Evolutionary conservation across 192 early-diverging fungal genomes (phyloP).

Genomic region (Coemansia sp.): DNA sequence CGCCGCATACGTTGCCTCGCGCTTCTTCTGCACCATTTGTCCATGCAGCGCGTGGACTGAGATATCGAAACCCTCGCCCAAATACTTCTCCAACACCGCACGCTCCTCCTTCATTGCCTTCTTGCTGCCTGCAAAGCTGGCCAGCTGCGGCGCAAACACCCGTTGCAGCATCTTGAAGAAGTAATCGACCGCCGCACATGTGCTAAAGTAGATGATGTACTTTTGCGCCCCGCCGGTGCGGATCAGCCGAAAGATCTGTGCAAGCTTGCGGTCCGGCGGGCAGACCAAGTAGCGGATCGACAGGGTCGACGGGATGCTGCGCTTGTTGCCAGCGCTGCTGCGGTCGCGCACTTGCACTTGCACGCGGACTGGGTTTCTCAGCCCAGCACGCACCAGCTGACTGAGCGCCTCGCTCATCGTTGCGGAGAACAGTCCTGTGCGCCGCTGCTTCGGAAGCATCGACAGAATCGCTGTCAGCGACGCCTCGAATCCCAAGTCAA

Average conservation of each 20-base stretch:
- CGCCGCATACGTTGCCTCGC: conserved; percentile 74
- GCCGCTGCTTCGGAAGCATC: conserved; percentile 85
- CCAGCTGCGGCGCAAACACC: conserved; percentile 26
- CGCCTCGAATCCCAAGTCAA: conserved; percentile 92
- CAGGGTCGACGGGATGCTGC: conserved; percentile 52
- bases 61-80: conserved; percentile 18
- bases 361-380: conserved; percentile 88
- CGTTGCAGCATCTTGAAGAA: conserved; percentile 68
- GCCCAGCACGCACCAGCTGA: conserved; percentile 80
- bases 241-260: conserved; percentile 68
- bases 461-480: conserved; percentile 76
- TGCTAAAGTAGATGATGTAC: conserved; percentile 93
- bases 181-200: conserved; percentile 95
- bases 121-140: conserved; percentile 42
- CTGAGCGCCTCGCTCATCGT: conserved; percentile 90
- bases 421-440: conserved; percentile 94
- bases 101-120: conserved; percentile 24
- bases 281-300: conserved; percentile 73
- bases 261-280: conserved; percentile 78
- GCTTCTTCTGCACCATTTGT: conserved; percentile 86
- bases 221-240: conserved; percentile 64
- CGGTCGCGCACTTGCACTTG: conserved; percentile 82
- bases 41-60: conserved; percentile 78
- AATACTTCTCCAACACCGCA: conserved; percentile 13
- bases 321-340: conserved; percentile 7